A percentile compares a stretch with the other conserved stretches of the same genome.
phyloP scores from a whole-genome alignment of 2,329 filamentous ascomycete genomes.

The Lecanoromycetidae sp. region DNA sequence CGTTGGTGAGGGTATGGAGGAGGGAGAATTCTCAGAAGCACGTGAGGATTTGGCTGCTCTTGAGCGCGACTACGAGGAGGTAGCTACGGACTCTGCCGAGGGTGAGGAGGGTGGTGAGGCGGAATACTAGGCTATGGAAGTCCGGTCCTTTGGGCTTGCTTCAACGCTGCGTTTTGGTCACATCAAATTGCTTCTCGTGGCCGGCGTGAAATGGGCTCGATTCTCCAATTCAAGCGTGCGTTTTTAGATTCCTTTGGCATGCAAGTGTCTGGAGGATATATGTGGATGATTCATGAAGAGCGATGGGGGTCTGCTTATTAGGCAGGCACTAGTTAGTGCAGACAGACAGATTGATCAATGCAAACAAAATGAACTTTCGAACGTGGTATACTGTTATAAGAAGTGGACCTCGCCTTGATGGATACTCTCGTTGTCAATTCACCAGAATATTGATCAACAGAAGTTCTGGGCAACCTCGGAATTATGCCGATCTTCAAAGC shows the following conservation, averaged over 20 bases:
- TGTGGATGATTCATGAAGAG: slow-evolving; percentile 14
- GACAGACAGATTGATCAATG: slow-evolving; percentile 3
- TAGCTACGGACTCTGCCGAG: slow-evolving; percentile 85
- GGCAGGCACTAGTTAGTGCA: not conserved
- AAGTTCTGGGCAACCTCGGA: too few species aligned
- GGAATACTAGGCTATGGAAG: slow-evolving; percentile 62
- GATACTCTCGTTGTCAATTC: not conserved
- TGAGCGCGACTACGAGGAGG: slow-evolving; percentile 98
- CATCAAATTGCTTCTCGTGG: slow-evolving; percentile 8
- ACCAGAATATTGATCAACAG: not conserved
- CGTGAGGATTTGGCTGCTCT: slow-evolving; percentile 96
- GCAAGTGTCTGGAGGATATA: slow-evolving; percentile 7
- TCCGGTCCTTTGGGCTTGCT: slow-evolving; percentile 4
- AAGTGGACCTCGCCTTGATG: not conserved
- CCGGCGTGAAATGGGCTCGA: not conserved
- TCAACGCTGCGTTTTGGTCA: slow-evolving; percentile 1
- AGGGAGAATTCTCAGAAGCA: slow-evolving; percentile 98
- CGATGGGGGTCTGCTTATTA: slow-evolving; percentile 3
- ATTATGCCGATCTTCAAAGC: too few species aligned
- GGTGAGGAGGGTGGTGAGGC: slow-evolving; percentile 74
- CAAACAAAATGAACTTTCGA: too few species aligned
- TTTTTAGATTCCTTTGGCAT: slow-evolving; percentile 10
- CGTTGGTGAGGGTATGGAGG: slow-evolving; percentile 99
- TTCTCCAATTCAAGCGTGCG: not conserved
- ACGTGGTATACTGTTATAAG: too few species aligned